Percentiles rank a stretch among this genome's conserved stretches.
Conservation (phyloP, 1,284 basidiomycete species). For the Malassezia japonica region DNA sequence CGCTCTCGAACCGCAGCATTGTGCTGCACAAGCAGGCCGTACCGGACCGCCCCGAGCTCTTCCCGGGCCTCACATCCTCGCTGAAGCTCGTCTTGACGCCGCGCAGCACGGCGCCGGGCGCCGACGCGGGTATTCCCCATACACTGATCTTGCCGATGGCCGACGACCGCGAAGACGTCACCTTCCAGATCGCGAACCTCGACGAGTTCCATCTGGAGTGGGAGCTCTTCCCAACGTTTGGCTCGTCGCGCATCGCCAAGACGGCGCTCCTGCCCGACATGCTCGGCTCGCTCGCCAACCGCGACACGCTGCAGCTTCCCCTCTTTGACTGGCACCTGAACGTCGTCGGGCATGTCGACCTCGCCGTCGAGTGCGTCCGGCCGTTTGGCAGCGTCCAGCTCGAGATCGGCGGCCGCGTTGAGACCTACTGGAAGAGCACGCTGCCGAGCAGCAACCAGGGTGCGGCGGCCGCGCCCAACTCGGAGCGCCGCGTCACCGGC, state of each 20-base stretch:
- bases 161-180: slow-evolving; percentile 70
- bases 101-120: slow-evolving; percentile 62
- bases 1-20: slow-evolving; percentile 49
- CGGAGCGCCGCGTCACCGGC: slow-evolving; percentile 18
- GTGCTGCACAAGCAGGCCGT: slow-evolving; percentile 42
- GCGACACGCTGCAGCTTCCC: slow-evolving; percentile 52
- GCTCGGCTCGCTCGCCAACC: slow-evolving; percentile 52
- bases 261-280: slow-evolving; percentile 74
- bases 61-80: slow-evolving; percentile 54
- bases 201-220: slow-evolving; percentile 75
- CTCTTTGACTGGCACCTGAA: slow-evolving; percentile 86
- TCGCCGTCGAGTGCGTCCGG: slow-evolving; percentile 76
- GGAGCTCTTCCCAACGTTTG: slow-evolving; percentile 93
- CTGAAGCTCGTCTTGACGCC: slow-evolving; percentile 87
- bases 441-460: slow-evolving; percentile 24
- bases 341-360: slow-evolving; percentile 86
- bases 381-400: slow-evolving; percentile 87
- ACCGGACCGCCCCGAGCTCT: slow-evolving; percentile 43
- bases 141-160: slow-evolving; percentile 64
- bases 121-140: slow-evolving; percentile 53
- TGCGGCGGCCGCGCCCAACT: slow-evolving; percentile 7
- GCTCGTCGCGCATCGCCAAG: slow-evolving; percentile 92
- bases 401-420: slow-evolving; percentile 76
- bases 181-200: slow-evolving; percentile 73
- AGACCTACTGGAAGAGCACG: slow-evolving; percentile 49